Evolutionary conservation across 2,329 filamentous ascomycete genomes (phyloP).

Genomic region (Triangularia verruculosa): DNA sequence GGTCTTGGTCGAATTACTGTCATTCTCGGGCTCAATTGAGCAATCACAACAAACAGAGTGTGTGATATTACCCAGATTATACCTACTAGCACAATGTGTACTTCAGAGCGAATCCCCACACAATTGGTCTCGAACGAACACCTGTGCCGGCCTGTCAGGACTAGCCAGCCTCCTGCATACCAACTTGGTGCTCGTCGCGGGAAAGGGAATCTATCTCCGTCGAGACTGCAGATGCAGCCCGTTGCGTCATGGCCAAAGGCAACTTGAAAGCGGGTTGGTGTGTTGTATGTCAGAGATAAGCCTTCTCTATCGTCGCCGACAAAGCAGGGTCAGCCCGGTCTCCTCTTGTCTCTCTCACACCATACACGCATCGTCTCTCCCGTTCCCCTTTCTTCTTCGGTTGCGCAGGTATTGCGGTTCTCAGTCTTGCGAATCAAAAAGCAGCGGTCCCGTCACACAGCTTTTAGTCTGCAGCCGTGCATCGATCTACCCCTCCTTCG

Average conservation of each 20-base stretch:
- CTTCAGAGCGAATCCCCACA: not conserved
- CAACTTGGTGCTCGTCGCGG: not conserved
- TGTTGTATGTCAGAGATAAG: not conserved
- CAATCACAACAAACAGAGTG: not conserved
- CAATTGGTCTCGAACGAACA: not conserved
- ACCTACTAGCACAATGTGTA: not conserved
- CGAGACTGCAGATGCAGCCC: not conserved
- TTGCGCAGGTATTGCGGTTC: not conserved
- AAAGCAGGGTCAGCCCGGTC: not conserved
- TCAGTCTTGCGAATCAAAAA: not conserved
- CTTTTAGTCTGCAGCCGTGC: not conserved
- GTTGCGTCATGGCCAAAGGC: not conserved
- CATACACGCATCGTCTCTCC: not conserved
- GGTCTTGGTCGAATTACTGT: conserved; percentile 5
- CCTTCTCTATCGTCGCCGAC: not conserved
- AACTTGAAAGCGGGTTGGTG: too few relatives aligned
- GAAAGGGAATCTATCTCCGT: not conserved
- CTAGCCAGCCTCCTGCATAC: not conserved
- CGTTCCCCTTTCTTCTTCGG: not conserved
- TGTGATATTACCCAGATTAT: not conserved
- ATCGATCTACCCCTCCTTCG: not conserved
- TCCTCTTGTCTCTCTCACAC: not conserved
- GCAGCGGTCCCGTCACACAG: not conserved
- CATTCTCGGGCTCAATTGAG: conserved; percentile 3
- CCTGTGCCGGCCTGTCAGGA: not conserved